Evolutionary conservation across 2,329 filamentous ascomycete species (phyloP), one percentile per base, ranked within the genome.

Genomic region (Epichloe hybrida): DNA sequence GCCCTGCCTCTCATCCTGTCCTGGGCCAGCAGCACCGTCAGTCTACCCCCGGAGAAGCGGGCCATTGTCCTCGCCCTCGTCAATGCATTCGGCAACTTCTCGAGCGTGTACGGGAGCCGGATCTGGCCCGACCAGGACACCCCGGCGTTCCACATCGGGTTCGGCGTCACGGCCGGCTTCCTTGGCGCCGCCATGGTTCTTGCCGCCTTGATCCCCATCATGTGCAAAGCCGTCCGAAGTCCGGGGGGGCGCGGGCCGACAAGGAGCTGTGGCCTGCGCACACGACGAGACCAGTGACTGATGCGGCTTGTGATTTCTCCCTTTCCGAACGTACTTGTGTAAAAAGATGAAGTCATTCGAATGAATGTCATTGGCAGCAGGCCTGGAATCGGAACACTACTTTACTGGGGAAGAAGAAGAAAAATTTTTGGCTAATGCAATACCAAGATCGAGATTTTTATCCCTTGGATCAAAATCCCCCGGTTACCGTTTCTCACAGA

Each of bases 81-180:
- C 48, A 64, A 64, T 49, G 60, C 61, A 0, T 60, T 63, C 49
- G 62, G 62, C 39, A 63, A 64, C 53, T 59, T 62, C n/a, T 61
- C 60, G 13, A 61, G 59, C 31, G 59, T 64, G 13, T 64, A 64
- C 45, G 61, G 62, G 2, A 63, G 61, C 42, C 54, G 61, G 0
- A 61, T 64, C 39, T 63, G 61, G 61, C 61, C 61, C n/a, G 55
- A 52, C 20, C 46, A 45, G 4, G 59, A 65, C 27, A 48, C 50
- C 4, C 62, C 62, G 0, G 56, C 46, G 3, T 63, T 63, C 43
- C 57, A 56, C 4, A 51, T 61, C 12, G 60, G 62, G 0, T 65
- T 64, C 37, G 61, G 60, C 9, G 61, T 61, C 39, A 62, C 61
- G 7, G 61, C 59, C 3, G 60, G 51, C 0, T 62, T 64, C 35